These are phyloP conservation scores for Keithomyces neogunnii DNA, from an alignment of 2,329 filamentous ascomycete species.

Conservation along the genomic window DNA sequence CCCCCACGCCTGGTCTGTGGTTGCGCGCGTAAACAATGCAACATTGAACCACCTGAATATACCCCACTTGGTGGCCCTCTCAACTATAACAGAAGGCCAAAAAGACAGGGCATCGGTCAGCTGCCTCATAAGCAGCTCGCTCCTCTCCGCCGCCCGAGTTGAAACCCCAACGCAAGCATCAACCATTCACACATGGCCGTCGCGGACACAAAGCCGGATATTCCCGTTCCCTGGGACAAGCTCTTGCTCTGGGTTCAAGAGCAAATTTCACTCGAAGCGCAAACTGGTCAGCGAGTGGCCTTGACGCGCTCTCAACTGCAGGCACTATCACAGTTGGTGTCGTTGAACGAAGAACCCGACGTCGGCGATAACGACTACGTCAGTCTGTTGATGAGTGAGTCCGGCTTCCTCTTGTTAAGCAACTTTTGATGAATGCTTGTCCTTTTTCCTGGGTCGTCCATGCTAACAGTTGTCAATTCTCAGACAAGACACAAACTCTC, in stretches of 20 bases:
- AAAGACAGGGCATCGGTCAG: too few species aligned
- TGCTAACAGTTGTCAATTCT: not conserved
- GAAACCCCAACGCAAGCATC: not conserved
- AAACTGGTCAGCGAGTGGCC: conserved; percentile 22
- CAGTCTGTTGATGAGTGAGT: conserved; percentile 19
- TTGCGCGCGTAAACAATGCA: too few species aligned
- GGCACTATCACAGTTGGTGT: conserved; percentile 32
- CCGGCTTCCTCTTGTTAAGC: not conserved
- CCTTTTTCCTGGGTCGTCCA: not conserved
- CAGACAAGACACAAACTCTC: conserved; percentile 12
- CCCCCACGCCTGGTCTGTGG: too few species aligned
- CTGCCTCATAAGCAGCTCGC: not conserved
- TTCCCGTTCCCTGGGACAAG: conserved; percentile 21
- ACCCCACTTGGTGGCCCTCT: too few species aligned
- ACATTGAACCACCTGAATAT: too few species aligned
- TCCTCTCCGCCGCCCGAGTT: not conserved
- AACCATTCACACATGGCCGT: not conserved
- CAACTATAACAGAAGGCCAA: too few species aligned
- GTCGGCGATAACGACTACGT: conserved; percentile 19
- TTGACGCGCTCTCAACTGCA: conserved; percentile 29
- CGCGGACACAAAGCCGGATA: not conserved
- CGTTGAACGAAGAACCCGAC: conserved; percentile 19
- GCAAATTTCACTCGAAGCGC: conserved; percentile 28
- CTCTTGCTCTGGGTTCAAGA: conserved; percentile 31
- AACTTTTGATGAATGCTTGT: not conserved